Evolutionary conservation across 2,329 filamentous ascomycete genomes (phyloP).

Genomic region (Raffaelea ambrosiae): DNA sequence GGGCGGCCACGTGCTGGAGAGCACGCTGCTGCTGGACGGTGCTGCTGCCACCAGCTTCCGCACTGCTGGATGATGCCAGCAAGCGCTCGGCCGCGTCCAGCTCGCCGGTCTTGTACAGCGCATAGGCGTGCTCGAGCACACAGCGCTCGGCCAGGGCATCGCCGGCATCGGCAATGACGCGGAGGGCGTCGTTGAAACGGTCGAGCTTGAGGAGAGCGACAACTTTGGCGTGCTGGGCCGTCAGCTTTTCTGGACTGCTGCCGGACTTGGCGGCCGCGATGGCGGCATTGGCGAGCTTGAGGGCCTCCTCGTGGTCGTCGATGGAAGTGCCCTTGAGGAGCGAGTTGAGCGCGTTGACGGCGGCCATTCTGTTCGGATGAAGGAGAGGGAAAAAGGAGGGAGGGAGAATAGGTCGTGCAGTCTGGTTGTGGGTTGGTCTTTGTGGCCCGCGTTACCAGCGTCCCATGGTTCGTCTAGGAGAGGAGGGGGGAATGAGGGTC

Average conservation of each 20-base stretch:
- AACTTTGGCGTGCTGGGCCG: constrained; percentile 60
- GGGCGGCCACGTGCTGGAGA: constrained; percentile 50
- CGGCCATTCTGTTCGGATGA: constrained; percentile 21
- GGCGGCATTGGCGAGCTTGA: constrained; percentile 54
- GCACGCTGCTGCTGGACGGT: constrained; percentile 13
- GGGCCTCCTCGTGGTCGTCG: constrained; percentile 65
- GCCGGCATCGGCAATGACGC: constrained; percentile 56
- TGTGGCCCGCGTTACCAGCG: no score
- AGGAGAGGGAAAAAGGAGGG: neutral
- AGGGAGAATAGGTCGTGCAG: neutral
- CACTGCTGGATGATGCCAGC: constrained; percentile 15
- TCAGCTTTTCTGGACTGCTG: constrained; percentile 18
- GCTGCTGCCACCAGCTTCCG: neutral
- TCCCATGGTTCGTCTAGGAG: no score
- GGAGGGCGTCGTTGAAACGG: constrained; percentile 69
- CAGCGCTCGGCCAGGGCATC: constrained; percentile 52
- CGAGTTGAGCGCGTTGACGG: constrained; percentile 40
- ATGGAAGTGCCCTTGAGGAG: constrained; percentile 48
- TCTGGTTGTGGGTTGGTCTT: no score
- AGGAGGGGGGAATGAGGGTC: no score
- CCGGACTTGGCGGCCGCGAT: constrained; percentile 54
- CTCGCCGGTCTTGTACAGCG: constrained; percentile 71
- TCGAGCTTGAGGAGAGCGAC: constrained; percentile 75
- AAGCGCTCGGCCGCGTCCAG: constrained; percentile 48
- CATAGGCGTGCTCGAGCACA: constrained; percentile 65